Conservation (phyloP, 1,284 basidiomycete genomes). For the Ganoderma meredithae region DNA sequence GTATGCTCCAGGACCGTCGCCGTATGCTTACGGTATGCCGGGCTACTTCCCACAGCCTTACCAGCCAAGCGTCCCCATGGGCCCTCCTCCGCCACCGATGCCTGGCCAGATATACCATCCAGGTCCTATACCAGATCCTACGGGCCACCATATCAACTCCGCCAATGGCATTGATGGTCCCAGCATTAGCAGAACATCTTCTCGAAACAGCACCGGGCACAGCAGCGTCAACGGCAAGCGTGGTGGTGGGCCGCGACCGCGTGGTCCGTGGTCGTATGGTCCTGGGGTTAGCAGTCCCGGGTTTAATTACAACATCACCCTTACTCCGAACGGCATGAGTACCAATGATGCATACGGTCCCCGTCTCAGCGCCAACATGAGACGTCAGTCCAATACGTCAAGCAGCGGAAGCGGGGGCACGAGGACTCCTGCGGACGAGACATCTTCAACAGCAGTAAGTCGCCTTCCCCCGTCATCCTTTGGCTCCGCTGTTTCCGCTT, state of each 20-base stretch:
- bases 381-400: slow-evolving; percentile 55
- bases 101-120: slow-evolving; percentile 37
- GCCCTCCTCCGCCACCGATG: slow-evolving; percentile 40
- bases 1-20: slow-evolving; percentile 46
- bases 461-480: slow-evolving; percentile 22
- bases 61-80: slow-evolving; percentile 45
- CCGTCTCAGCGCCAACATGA: slow-evolving; percentile 57
- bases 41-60: slow-evolving; percentile 52
- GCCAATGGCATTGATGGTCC: slow-evolving; percentile 34
- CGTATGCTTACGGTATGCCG: slow-evolving; percentile 54
- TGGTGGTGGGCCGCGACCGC: slow-evolving; percentile 50
- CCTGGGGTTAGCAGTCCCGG: slow-evolving; percentile 62
- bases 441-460: slow-evolving; percentile 76
- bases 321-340: slow-evolving; percentile 56
- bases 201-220: slow-evolving; percentile 41
- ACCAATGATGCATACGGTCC: slow-evolving; percentile 63
- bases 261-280: slow-evolving; percentile 72
- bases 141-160: slow-evolving; percentile 2
- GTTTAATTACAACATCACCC: slow-evolving; percentile 45
- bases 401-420: slow-evolving; percentile 60
- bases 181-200: slow-evolving; percentile 44
- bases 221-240: slow-evolving; percentile 43
- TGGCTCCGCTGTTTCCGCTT: slow-evolving; percentile 21
- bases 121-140: slow-evolving; percentile 18
- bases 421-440: slow-evolving; percentile 75